Conservation (phyloP, 2,329 filamentous ascomycete genomes). For the Trichoderma arundinaceum region DNA sequence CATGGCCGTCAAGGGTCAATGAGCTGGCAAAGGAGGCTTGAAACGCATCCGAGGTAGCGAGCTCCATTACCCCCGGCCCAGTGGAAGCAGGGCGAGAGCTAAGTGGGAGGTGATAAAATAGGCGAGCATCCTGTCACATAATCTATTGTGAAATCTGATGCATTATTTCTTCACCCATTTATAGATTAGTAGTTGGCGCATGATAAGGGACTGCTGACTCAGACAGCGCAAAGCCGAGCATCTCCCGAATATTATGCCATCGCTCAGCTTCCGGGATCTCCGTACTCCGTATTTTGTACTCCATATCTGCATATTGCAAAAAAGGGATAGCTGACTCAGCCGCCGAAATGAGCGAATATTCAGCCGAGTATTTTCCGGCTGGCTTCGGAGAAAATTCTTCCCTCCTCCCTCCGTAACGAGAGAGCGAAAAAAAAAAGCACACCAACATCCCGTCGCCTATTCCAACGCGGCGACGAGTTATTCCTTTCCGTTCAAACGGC, state of each 20-base stretch:
- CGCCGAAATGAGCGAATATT: not conserved
- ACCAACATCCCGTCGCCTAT: slow-evolving; percentile 40
- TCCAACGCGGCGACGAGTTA: slow-evolving; percentile 49
- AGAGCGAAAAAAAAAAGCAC: slow-evolving; percentile 43
- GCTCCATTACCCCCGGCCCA: slow-evolving; percentile 20
- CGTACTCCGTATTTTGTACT: no score
- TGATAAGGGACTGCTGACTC: slow-evolving; percentile 1
- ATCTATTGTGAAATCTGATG: no score
- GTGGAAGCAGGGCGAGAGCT: slow-evolving; percentile 17
- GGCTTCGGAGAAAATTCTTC: slow-evolving; percentile 45
- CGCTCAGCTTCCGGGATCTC: not conserved
- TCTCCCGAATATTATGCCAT: not conserved
- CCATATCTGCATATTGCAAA: no score
- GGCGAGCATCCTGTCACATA: no score
- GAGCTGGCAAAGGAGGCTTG: slow-evolving; percentile 17
- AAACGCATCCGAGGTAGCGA: slow-evolving; percentile 15
- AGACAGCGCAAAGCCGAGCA: not conserved
- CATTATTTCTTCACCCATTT: no score
- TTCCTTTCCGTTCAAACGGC: slow-evolving; percentile 54
- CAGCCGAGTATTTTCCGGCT: slow-evolving; percentile 34
- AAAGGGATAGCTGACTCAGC: not conserved
- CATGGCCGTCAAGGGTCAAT: slow-evolving; percentile 16
- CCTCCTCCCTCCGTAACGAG: slow-evolving; percentile 37
- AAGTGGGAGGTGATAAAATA: not conserved
- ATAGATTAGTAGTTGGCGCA: not conserved